These are phyloP conservation scores for bread wheat (Triticum aestivum) DNA, from an alignment of 176 grass and related monocot species.

Conservation along the genomic window DNA sequence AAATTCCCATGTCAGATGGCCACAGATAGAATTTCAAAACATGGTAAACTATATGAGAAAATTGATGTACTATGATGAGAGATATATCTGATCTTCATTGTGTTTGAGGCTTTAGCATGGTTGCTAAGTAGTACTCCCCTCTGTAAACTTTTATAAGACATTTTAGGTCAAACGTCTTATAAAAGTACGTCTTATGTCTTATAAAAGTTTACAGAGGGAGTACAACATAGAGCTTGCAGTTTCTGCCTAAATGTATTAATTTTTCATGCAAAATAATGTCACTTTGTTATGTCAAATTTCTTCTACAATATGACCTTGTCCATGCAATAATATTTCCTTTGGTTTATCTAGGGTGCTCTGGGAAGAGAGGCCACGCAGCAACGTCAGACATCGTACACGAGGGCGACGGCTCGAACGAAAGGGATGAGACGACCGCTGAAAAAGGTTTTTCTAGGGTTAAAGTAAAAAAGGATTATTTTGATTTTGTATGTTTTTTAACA, in stretches of 20 bases:
- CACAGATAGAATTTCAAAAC: background rate
- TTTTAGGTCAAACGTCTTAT: too few species aligned
- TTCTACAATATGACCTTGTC: background rate
- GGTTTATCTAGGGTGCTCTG: background rate
- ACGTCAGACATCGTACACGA: background rate
- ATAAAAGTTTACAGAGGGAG: too few species aligned
- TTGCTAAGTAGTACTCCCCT: background rate
- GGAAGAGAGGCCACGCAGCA: constrained; percentile 37
- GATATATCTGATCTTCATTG: background rate
- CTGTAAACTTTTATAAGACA: too few species aligned
- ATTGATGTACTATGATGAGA: background rate
- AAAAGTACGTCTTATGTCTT: too few species aligned
- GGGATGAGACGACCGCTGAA: background rate
- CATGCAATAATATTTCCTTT: constrained; percentile 8
- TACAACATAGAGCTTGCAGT: background rate
- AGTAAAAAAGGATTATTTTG: background rate
- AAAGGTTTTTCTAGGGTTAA: constrained; percentile 24
- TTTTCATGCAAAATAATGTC: background rate
- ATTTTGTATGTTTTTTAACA: background rate
- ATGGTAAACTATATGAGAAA: background rate
- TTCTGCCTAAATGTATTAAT: background rate
- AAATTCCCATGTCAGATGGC: background rate
- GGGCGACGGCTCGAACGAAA: background rate
- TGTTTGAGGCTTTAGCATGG: background rate
- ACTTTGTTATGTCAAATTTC: background rate